Base-by-base conservation (phyloP, 1,284 basidiomycete genomes). In the Ceratobasidium sp. region DNA sequence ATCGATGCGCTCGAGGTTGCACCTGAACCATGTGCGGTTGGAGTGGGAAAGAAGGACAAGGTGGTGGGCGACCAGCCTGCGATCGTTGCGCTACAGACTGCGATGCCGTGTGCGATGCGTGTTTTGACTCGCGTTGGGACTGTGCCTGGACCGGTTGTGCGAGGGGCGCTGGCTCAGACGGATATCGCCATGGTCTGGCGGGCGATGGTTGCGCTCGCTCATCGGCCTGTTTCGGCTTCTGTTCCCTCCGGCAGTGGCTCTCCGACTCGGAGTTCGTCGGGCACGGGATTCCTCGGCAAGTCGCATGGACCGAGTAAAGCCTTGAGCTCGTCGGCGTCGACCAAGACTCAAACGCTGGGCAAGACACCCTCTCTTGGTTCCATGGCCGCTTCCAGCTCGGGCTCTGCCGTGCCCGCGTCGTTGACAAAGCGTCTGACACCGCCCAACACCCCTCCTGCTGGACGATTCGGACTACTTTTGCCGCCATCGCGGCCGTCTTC, bases 141-240 rank as follows among this genome's bases (percentile, higher is more conserved):
- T 41, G 60, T 73, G 6, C 80, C 82, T 3, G 84, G 85, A 5
- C 78, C 82, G 14, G 78, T 84, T 2, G 84, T 88, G 0, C 88
- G 92, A 75, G 81, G 85, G 18, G 80, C 83, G 0, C 82, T 92
- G 26, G 90, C 90, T 0, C 86, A 88, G 1, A 85, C 92, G 73
- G 83, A 91, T 74, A 92, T 93, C 76, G 88, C 87, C 8, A 78
- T 91, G 1, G 81, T 91, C 1, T 93, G 92, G 92, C 86, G 85
- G 14, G 87, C 85, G 3, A 83, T 92, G 62, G 86, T 92, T 32
- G 88, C 90, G 16, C 78, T 93, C 26, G 84, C 89, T 16, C 84
- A 90, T 79, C 85, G 91, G 32, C 83, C 85, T 5, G 79, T 81
- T 46, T n/a, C 57, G 2, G 28, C 28, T 30, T 1, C 55, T 10